Evolutionary conservation across 129 eudicot species (phyloP).

Genomic region (Helichrysum umbraculigerum): DNA sequence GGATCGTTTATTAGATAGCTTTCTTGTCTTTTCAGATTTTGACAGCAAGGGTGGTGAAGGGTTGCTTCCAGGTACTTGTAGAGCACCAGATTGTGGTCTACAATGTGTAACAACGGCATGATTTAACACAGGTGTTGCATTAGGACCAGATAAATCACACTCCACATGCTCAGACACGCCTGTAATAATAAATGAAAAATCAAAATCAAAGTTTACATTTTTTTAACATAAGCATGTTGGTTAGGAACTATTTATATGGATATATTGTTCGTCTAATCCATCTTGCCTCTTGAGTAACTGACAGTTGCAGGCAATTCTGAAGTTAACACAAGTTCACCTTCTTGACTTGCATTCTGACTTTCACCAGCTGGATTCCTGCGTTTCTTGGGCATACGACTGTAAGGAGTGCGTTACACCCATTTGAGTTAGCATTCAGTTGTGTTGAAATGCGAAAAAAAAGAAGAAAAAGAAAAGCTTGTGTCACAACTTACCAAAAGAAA

Average conservation of each 20-base stretch:
- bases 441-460: not conserved
- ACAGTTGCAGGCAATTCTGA: slow-evolving; percentile 45
- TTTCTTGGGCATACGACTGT: slow-evolving; percentile 52
- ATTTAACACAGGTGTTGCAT: slow-evolving; percentile 42
- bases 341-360: slow-evolving; percentile 43
- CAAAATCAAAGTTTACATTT: not conserved
- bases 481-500: slow-evolving; percentile 52
- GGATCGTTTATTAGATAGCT: slow-evolving; percentile 66
- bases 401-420: slow-evolving; percentile 12
- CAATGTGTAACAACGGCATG: slow-evolving; percentile 48
- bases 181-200: not conserved
- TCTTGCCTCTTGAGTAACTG: slow-evolving; percentile 46
- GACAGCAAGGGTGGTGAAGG: slow-evolving; percentile 56
- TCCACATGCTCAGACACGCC: slow-evolving; percentile 50
- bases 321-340: slow-evolving; percentile 46
- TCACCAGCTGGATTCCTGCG: slow-evolving; percentile 43
- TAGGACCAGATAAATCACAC: slow-evolving; percentile 49
- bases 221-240: not conserved
- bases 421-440: slow-evolving; percentile 9
- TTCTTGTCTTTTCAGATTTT: slow-evolving; percentile 86
- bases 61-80: slow-evolving; percentile 59
- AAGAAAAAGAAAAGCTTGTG: not conserved
- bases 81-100: slow-evolving; percentile 64
- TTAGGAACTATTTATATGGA: not conserved
- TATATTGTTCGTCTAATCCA: slow-evolving; percentile 37